Evolutionary conservation across 2,329 filamentous ascomycete species (phyloP).

Genomic region (Didymella arachidicola): DNA sequence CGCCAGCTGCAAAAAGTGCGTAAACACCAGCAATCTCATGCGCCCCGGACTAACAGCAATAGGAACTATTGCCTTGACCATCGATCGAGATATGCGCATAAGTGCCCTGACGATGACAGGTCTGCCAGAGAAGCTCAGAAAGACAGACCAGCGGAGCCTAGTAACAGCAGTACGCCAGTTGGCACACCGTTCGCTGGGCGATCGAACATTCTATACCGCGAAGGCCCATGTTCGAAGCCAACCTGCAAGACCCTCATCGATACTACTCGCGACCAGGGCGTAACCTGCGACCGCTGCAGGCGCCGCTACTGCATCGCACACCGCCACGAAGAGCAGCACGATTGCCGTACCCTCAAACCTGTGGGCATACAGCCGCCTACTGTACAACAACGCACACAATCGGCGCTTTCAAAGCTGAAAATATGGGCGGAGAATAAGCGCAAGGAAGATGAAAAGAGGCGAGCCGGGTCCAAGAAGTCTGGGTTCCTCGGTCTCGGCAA

Average conservation of each 20-base stretch:
- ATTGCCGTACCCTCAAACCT: constrained; percentile 78
- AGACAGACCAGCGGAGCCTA: not conserved
- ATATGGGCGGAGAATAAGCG: constrained; percentile 82
- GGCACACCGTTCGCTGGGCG: not conserved
- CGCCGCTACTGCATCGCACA: constrained; percentile 81
- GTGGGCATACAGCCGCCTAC: constrained; percentile 60
- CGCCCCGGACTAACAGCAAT: constrained; percentile 29
- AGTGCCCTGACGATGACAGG: constrained; percentile 64
- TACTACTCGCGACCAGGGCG: constrained; percentile 70
- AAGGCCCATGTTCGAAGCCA: constrained; percentile 63
- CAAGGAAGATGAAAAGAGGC: constrained; percentile 70
- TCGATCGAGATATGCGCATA: constrained; percentile 83
- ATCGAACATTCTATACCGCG: not conserved
- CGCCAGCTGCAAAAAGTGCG: constrained; percentile 76
- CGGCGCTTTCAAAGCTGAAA: constrained; percentile 78
- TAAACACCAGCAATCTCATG: not conserved
- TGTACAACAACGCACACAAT: constrained; percentile 68
- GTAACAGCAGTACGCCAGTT: not conserved
- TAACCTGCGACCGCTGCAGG: constrained; percentile 76
- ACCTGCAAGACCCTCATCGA: constrained; percentile 75
- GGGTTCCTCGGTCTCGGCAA: constrained; percentile 38
- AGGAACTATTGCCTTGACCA: constrained; percentile 93
- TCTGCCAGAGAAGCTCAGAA: not conserved
- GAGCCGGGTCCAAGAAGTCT: constrained; percentile 29
- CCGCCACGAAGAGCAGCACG: constrained; percentile 79